Conservation (phyloP, 2,329 filamentous ascomycete genomes). For the Metarhizium sp. region DNA sequence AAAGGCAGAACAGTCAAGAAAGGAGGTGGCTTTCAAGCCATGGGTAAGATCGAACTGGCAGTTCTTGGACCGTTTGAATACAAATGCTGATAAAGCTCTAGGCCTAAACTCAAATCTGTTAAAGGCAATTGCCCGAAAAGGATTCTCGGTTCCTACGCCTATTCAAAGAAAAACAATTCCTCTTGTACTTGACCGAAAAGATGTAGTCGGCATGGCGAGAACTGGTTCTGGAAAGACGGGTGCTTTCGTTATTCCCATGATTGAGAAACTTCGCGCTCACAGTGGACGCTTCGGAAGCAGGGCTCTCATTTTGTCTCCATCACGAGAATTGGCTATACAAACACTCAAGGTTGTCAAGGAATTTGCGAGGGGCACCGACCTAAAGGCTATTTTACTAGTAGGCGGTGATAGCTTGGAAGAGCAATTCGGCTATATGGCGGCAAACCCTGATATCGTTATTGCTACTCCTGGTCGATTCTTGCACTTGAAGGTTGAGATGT, state of each 20-base stretch:
- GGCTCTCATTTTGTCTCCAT: slow-evolving; percentile 83
- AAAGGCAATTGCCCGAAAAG: slow-evolving; percentile 86
- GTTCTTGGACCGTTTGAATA: too few relatives aligned
- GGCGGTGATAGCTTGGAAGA: slow-evolving; percentile 95
- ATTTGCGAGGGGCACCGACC: slow-evolving; percentile 78
- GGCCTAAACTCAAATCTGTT: slow-evolving; percentile 73
- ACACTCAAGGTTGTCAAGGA: slow-evolving; percentile 96
- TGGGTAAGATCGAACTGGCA: slow-evolving; percentile 46
- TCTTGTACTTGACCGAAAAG: slow-evolving; percentile 76
- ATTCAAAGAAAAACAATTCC: slow-evolving; percentile 97
- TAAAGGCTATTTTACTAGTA: slow-evolving; percentile 83
- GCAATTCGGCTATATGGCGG: slow-evolving; percentile 85
- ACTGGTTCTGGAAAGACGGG: slow-evolving; percentile 99
- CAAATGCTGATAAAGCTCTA: slow-evolving; percentile 17
- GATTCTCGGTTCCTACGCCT: slow-evolving; percentile 90
- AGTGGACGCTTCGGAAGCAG: slow-evolving; percentile 78
- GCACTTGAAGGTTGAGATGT: slow-evolving; percentile 96
- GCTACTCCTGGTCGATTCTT: slow-evolving; percentile 94
- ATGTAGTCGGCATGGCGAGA: slow-evolving; percentile 97
- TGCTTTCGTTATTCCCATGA: slow-evolving; percentile 97
- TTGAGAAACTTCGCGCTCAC: slow-evolving; percentile 83
- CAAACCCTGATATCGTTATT: slow-evolving; percentile 95
- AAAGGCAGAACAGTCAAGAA: slow-evolving; percentile 88
- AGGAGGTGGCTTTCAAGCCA: slow-evolving; percentile 90
- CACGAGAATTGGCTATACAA: slow-evolving; percentile 87